Percentiles rank a stretch among this genome's conserved stretches.
Evolutionary conservation across 2,329 filamentous ascomycete species (phyloP).

Genomic region (Penicillium olsonii): DNA sequence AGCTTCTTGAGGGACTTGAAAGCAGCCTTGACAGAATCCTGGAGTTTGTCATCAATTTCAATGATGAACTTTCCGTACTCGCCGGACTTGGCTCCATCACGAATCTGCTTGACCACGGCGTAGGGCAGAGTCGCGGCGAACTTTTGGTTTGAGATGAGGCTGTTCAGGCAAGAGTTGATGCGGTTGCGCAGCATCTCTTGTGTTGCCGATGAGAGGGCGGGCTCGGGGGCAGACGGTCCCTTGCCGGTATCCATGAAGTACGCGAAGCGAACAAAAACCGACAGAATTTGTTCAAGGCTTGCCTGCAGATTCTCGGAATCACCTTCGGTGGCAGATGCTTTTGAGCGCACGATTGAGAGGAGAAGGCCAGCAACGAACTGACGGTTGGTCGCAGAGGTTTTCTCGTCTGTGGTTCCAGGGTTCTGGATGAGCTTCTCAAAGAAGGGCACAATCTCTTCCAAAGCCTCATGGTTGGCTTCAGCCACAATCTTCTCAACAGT

Average conservation of each 20-base stretch:
- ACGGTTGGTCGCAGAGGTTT: constrained; percentile 48
- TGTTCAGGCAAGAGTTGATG: constrained; percentile 57
- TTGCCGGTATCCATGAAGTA: constrained; percentile 49
- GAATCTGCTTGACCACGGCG: constrained; percentile 43
- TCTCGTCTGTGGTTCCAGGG: constrained; percentile 49
- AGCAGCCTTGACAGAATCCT: constrained; percentile 44
- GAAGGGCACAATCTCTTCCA: constrained; percentile 57
- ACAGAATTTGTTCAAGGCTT: constrained; percentile 48
- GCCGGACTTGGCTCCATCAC: constrained; percentile 37
- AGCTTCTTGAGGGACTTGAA: constrained; percentile 44
- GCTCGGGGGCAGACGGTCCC: constrained; percentile 40
- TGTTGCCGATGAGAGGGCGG: constrained; percentile 49
- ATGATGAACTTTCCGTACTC: constrained; percentile 48
- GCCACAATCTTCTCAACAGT: constrained; percentile 75
- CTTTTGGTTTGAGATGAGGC: constrained; percentile 47
- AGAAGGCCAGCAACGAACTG: constrained; percentile 56
- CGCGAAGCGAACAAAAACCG: constrained; percentile 50
- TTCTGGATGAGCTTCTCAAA: constrained; percentile 50
- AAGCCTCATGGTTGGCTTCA: constrained; percentile 53
- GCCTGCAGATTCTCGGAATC: constrained; percentile 39
- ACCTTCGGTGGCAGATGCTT: constrained; percentile 33
- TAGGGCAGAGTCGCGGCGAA: constrained; percentile 41
- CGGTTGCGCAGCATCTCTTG: constrained; percentile 57
- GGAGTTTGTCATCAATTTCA: constrained; percentile 49
- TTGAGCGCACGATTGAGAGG: constrained; percentile 50